Evolutionary conservation across 208 protist species (phyloP), one percentile per base, ranked within the genome.

Genomic region (Leishmania lainsoni): DNA sequence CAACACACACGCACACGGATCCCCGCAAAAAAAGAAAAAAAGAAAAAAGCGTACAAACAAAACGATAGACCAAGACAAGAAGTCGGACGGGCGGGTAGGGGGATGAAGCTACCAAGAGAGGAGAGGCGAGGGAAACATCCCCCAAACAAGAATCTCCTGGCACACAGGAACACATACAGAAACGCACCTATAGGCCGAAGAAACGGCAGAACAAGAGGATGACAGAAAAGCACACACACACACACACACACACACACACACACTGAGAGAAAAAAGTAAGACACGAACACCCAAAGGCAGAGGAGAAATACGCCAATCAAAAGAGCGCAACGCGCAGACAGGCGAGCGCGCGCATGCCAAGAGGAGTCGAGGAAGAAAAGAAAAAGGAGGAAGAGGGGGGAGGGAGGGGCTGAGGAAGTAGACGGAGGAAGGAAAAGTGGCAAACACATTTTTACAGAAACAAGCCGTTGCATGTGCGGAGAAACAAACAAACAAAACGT

Each of bases 21-120:
- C 14, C n/a, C 5, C 48, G 48, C 29, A 10, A 45, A 52, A 66
- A 66, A n/a, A n/a, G n/a, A n/a, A n/a, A n/a, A n/a, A n/a, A n/a
- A n/a, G n/a, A 56, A n/a, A 65, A 16, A 56, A 56, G 70, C 66
- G 52, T 68, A 68, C 35, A 78, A 56, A 35, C 8, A 70, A 74
- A 54, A 81, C 4, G 42, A 45, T 45, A 45, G 42, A 45, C 42
- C 42, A 45, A 45, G 42, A 45, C 42, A 45, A 45, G 42, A 45
- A 45, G 42, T 45, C 42, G 42, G 42, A 45, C 42, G 42, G 42
- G 42, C 42, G 42, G 42, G 42, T 45, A 45, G 42, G 42, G 42
- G 42, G 42, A 45, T 45, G 42, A 45, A 45, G 42, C 42, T 45
- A 45, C 42, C 42, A 45, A 45, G 42, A 45, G 42, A 45, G 42